Conservation (phyloP, 2,329 filamentous ascomycete genomes). For the Penicillium verrucosum region DNA sequence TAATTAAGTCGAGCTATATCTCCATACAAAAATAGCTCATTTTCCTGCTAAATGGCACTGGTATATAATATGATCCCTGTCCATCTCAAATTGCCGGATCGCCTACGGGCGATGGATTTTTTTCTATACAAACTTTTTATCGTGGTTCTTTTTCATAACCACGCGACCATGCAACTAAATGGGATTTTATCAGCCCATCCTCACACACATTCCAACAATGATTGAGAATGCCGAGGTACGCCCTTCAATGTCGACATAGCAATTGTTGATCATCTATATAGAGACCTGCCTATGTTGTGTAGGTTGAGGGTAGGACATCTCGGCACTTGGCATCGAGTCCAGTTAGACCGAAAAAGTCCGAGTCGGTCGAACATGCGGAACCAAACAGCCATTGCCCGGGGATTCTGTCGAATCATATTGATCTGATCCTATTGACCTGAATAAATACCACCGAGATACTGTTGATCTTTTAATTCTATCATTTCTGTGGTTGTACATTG, state of each 20-base stretch:
- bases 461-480: not conserved
- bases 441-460: not conserved
- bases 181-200: too few relatives aligned
- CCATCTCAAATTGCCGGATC: not conserved
- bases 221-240: too few relatives aligned
- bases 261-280: not conserved
- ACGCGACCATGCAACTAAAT: too few relatives aligned
- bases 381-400: slow-evolving; percentile 4
- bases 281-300: not conserved
- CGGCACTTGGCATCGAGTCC: not conserved
- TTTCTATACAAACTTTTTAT: too few relatives aligned
- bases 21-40: too few relatives aligned
- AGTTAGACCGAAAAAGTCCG: slow-evolving; percentile 21
- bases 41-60: not conserved
- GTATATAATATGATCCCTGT: too few relatives aligned
- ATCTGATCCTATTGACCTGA: slow-evolving; percentile 1
- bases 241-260: not conserved
- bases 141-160: too few relatives aligned
- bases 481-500: not conserved
- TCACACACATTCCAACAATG: too few relatives aligned
- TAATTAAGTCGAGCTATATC: not conserved
- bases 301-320: not conserved
- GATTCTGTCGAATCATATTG: slow-evolving; percentile 13
- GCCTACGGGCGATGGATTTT: not conserved
- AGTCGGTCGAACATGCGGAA: slow-evolving; percentile 2